Evolutionary conservation across 768 basidiomycete species (phyloP), one percentile per base, ranked within the genome.

Genomic region (Mrakia blollopis): DNA sequence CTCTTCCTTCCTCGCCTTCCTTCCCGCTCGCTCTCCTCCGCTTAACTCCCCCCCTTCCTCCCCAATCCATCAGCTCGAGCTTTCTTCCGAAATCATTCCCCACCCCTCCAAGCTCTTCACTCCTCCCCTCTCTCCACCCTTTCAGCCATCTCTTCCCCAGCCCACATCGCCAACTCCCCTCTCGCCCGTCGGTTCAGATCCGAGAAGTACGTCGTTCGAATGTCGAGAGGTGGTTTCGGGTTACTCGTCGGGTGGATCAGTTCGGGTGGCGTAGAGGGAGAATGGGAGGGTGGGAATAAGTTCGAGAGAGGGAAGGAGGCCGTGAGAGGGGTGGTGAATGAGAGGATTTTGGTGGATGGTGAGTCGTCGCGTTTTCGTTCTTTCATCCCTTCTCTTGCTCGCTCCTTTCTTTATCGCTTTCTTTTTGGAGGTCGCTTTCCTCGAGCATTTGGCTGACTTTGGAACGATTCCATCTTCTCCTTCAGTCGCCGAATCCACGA

Each of bases 191-290:
- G 92, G 13, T 94, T 96, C 81, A 87, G 92, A 75, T 89, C 89
- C 69, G 93, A 97, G 83, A 94, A 94, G 83, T 99, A 98, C 84
- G 88, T 89, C 47, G 87, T 98, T 72, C 88, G 89, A 60, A 92
- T 98, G 89, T 92, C 92, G 74, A 88, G 92, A 37, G 94, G 94
- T 52, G 92, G 94, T 10, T 96, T 97, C 82, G 88, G 91, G 62
- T 88, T 99, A 39, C 86, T 99, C 11, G 87, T 98, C 3, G 95
- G 96, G 41, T 99, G 97, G 97, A 85, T 98, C 75, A 97, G 93
- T 32, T 95, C 98, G 82, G 94, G 81, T 21, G 83, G 83, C 0
- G 79, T 74, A 89, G 94, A 77, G 90, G 94, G 75, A 88, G 90
- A n/a, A 82, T 91, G 79, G 95, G 95, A 71, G 85, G 92, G 93